Base-by-base conservation (phyloP, 2,329 filamentous ascomycete species). In the Paecilomyces sp. region DNA sequence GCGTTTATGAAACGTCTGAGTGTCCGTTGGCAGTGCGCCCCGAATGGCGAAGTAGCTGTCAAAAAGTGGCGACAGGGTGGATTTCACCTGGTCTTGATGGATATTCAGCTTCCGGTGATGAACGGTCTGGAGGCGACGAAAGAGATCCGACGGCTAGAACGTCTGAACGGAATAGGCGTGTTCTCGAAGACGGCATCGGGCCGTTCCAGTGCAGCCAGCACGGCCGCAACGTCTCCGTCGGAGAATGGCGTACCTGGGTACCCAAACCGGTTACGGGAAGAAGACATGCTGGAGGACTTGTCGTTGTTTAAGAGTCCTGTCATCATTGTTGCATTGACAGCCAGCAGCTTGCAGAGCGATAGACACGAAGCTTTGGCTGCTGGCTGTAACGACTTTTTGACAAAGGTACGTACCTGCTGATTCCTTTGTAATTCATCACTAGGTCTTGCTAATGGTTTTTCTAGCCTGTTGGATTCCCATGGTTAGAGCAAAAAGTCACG, bases 31-130 rank as follows among this genome's bases (percentile, higher is more conserved):
- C 89, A 94, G 75, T 95, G 91, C n/a, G 94, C 94, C 41, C 91
- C 95, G 83, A 96, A 97, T 72, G 94, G 94, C 25, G 86, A 88
- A 64, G 93, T 97, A 65, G 94, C 94, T 1, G 92, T 97, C 30
- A 88, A 85, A 62, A 97, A 96, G 76, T 99, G 94, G 93, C 87
- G 90, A 58, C 83, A 84, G 3, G 94, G 94, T 36, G 94, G 94
- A 0, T 97, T 96, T 70, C 94, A 99, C 77, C 78, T 99, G 64
- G 94, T 99, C 15, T 80, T 99, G 58, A 99, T 99, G 94, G 94
- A 99, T 73, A 97, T 99, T 65, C 94, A 97, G 72, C 82, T 99
- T 60, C 94, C 94, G 3, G 88, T 97, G 68, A 97, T 99, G 92
- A 96, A 89, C 66, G 94, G 94, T 0, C 79, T 99, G 31, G 91